Evolutionary conservation across 192 early-diverging fungal genomes (phyloP), one percentile per base, ranked within the genome.

Genomic region (Entophlyctis helioformis): DNA sequence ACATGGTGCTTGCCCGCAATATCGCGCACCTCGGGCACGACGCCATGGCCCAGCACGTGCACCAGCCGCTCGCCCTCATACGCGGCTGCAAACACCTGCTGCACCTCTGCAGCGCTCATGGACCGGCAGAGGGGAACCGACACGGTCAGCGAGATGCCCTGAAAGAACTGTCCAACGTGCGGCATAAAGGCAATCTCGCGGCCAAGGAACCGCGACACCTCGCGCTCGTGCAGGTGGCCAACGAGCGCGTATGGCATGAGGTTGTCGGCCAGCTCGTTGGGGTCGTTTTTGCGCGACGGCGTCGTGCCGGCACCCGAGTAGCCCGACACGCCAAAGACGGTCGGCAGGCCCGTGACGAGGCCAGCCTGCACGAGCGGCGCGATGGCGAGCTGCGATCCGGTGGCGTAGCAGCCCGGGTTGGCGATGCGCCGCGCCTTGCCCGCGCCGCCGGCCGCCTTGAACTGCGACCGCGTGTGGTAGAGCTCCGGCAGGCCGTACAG

Each of bases 381-480:
- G 47, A 96, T 63, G 0, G 85, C 77, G 51, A 96, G 60, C 66
- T 98, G 96, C 32, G 89, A 82, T 16, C 91, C 96, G 1, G 96
- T 98, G 4, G 96, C 96, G 63, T 98, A 98, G 68, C 96, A 98
- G 1, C 96, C 96, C 9, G 96, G 96, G 69, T 98, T 98, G 44
- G 90, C 71, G 39, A 98, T 57, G 20, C 57, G 57, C 42, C 75
- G 76, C 1, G 64, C 28, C 27, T 42, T 44, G 12, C 50, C 44
- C n/a, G n/a, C n/a, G n/a, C n/a, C n/a, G 19, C 19, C 75, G 4
- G 86, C 73, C 11, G 59, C 67, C 13, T 44, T 43, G 20, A 95
- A 57, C 36, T 72, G 51, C 19, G 62, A 60, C 37, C 93, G 82
- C 56, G 82, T 80, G 53, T 54, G 56, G 53, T 75, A 71, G 3